Conservation (phyloP, 768 basidiomycete genomes). For the Boletus huronensis region DNA sequence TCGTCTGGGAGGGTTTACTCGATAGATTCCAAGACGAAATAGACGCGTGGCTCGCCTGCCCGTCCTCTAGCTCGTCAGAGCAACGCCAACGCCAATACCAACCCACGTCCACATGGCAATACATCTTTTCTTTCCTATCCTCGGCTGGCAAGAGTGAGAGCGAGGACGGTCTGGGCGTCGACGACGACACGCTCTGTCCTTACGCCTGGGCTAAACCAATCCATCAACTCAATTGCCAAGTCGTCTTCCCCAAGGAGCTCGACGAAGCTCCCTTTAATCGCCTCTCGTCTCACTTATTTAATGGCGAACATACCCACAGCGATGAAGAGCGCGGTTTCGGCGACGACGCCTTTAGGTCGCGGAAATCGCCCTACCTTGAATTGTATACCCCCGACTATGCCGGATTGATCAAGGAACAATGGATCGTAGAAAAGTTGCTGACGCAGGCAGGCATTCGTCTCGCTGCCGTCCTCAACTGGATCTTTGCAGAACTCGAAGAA, state of each 20-base stretch:
- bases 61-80: conserved; percentile 25
- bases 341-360: not conserved
- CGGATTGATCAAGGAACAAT: conserved; percentile 59
- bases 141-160: not conserved
- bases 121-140: conserved; percentile 9
- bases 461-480: conserved; percentile 76
- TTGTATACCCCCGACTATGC: conserved; percentile 81
- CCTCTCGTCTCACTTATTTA: conserved; percentile 33
- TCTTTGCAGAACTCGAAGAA: conserved; percentile 41
- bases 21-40: conserved; percentile 62
- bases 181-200: conserved; percentile 67
- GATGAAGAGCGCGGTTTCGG: not conserved
- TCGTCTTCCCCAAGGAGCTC: conserved; percentile 75
- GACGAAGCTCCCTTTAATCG: conserved; percentile 32
- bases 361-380: conserved; percentile 49
- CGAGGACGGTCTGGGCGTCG: conserved; percentile 32
- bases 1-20: conserved; percentile 82
- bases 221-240: conserved; percentile 75
- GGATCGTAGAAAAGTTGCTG: conserved; percentile 78
- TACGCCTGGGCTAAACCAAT: conserved; percentile 73
- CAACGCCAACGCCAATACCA: conserved; percentile 4
- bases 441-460: conserved; percentile 82
- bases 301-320: not conserved
- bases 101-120: conserved; percentile 27
- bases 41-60: conserved; percentile 66